Conservation (phyloP, 2,329 filamentous ascomycete species). For the Fusarium lateritium region DNA sequence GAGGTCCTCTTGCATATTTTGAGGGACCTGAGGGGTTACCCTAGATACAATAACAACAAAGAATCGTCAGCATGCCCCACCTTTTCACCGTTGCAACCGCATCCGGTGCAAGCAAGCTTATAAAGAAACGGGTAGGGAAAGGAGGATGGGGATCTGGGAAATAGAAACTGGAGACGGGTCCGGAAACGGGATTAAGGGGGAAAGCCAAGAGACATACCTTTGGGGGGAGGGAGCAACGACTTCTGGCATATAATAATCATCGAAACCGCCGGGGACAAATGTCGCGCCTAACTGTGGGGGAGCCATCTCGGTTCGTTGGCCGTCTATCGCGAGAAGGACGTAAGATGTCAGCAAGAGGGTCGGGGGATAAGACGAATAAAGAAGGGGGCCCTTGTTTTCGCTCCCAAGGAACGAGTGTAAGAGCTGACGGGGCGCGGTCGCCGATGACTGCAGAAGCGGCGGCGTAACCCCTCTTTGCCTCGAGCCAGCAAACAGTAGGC, state of each 20-base stretch:
- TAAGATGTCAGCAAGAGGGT: constrained; percentile 52
- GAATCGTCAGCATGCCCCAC: constrained; percentile 58
- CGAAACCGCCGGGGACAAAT: constrained; percentile 70
- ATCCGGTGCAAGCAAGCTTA: constrained; percentile 45
- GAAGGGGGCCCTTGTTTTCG: constrained; percentile 47
- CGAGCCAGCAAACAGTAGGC: constrained; percentile 37
- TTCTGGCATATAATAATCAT: constrained; percentile 74
- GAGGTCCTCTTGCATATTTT: constrained; percentile 96
- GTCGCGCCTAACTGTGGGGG: constrained; percentile 65
- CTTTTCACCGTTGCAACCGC: constrained; percentile 48
- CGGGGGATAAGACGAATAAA: constrained; percentile 47
- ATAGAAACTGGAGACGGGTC: constrained; percentile 36
- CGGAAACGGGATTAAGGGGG: constrained; percentile 37
- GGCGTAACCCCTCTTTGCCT: constrained; percentile 47
- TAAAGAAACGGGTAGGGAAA: constrained; percentile 29
- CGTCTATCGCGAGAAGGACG: constrained; percentile 50
- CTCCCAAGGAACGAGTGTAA: constrained; percentile 43
- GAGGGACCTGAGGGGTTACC: constrained; percentile 94
- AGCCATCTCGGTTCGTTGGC: constrained; percentile 48
- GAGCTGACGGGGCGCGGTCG: constrained; percentile 47
- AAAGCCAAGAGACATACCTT: constrained; percentile 61
- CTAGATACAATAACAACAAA: constrained; percentile 64
- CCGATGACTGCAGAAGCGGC: constrained; percentile 48
- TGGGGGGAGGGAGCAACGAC: constrained; percentile 71
- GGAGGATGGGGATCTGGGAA: constrained; percentile 40